phyloP scores from a whole-genome alignment of 2,329 filamentous ascomycete genomes.

The Westerdykella ornata region DNA sequence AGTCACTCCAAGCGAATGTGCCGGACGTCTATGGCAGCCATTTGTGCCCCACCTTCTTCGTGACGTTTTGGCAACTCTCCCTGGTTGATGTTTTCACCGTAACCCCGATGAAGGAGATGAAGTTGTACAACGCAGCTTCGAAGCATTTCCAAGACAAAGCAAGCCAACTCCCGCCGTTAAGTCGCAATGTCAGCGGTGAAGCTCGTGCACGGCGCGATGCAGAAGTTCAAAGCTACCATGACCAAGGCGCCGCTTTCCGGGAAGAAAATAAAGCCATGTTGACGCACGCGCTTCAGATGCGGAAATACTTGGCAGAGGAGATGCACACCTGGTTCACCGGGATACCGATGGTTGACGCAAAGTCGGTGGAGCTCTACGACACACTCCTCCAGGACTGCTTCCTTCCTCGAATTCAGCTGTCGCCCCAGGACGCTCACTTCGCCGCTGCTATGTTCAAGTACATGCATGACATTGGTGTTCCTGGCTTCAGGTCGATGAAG shows the following conservation, averaged over 20 bases:
- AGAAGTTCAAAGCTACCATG: slow-evolving; percentile 64
- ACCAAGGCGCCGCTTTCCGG: slow-evolving; percentile 59
- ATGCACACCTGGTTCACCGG: slow-evolving; percentile 72
- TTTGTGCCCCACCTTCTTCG: slow-evolving; percentile 74
- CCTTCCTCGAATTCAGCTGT: slow-evolving; percentile 77
- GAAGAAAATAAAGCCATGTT: slow-evolving; percentile 59
- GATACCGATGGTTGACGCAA: slow-evolving; percentile 51
- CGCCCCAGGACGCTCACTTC: slow-evolving; percentile 81
- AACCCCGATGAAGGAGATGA: slow-evolving; percentile 54
- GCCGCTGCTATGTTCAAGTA: slow-evolving; percentile 80
- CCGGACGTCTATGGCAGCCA: slow-evolving; percentile 60
- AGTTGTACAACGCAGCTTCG: slow-evolving; percentile 72
- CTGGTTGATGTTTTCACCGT: slow-evolving; percentile 63
- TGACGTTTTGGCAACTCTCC: slow-evolving; percentile 86
- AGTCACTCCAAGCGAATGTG: slow-evolving; percentile 57
- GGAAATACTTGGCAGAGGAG: slow-evolving; percentile 62
- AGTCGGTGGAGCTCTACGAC: slow-evolving; percentile 59
- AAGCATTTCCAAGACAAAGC: slow-evolving; percentile 50
- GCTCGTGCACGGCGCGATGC: slow-evolving; percentile 62
- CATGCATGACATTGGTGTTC: slow-evolving; percentile 74
- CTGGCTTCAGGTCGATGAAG: slow-evolving; percentile 79
- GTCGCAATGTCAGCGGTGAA: slow-evolving; percentile 63
- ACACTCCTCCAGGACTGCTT: slow-evolving; percentile 84
- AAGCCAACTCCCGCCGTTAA: slow-evolving; percentile 55
- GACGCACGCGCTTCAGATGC: slow-evolving; percentile 44